Evolutionary conservation across 345 rosid species (phyloP), one percentile per base, ranked within the genome.

Genomic region (Pistacia vera): DNA sequence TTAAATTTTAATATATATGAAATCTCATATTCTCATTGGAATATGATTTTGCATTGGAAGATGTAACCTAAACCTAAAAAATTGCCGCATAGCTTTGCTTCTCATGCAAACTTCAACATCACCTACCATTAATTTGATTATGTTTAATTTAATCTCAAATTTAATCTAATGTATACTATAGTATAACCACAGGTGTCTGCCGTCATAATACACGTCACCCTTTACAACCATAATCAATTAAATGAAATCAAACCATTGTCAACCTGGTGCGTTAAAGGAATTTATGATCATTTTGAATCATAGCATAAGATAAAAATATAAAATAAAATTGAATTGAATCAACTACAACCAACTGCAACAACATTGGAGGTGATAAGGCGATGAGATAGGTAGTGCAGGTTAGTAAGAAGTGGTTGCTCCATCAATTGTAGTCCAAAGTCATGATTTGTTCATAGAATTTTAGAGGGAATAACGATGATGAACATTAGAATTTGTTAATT

Each of bases 391-490:
- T 70, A 83, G 79, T 79, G 80, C 81, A 72, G 77, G 79, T 77
- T 66, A 78, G 73, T 79, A 76, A 75, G 73, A 74, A 80, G 92
- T 90, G 80, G 97, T 91, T 93, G 91, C 79, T 61, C 87, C 78
- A 83, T 93, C 97, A 89, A 88, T 90, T 89, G 81, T 80, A 81
- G 88, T 84, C 84, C 86, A 87, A 75, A 81, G 64, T 68, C 89
- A 93, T 92, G 85, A 92, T 90, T 90, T 86, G 86, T 80, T 68
- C 80, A 76, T 85, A 65, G 87, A 86, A 89, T 30, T 79, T 85
- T 83, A 56, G 84, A 66, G 77, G 61, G 3, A 71, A 68, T 70
- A 75, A 87, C 81, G 81, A 78, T 87, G 92, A 93, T 93, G 84
- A 92, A 1, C 2, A 30, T 30, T 30, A 30, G 33, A 30, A 30